phyloP scores from a whole-genome alignment of 345 rosid species.

The Salix suchowensis region DNA sequence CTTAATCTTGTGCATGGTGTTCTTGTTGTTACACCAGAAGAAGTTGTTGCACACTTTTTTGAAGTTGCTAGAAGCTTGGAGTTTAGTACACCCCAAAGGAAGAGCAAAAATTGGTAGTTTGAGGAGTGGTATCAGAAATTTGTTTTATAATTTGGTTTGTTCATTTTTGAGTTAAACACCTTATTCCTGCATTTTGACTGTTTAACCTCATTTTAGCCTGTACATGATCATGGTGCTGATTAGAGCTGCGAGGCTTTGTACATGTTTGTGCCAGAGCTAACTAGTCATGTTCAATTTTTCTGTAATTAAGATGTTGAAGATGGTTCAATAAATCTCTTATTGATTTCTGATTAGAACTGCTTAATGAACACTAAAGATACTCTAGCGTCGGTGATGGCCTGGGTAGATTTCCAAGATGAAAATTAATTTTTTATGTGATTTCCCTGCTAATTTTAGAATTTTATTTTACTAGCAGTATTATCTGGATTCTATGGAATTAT shows the following conservation, averaged over 20 bases:
- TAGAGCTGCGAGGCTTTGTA: constrained; percentile 16
- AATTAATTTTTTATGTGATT: neutral
- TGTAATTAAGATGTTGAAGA: neutral
- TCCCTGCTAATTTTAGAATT: neutral
- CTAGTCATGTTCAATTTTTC: neutral
- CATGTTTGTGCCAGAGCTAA: neutral
- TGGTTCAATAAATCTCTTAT: neutral
- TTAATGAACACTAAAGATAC: neutral
- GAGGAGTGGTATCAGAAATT: constrained; percentile 23
- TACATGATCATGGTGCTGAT: constrained; percentile 9
- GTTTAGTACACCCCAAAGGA: constrained; percentile 41
- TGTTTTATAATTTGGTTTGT: constrained; percentile 2
- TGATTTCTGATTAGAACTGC: neutral
- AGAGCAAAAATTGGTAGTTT: constrained; percentile 51
- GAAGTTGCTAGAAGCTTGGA: constrained; percentile 66
- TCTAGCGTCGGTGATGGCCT: neutral
- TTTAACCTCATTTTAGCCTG: constrained; percentile 5
- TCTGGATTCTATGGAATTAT: neutral
- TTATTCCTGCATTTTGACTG: neutral
- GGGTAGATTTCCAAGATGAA: neutral
- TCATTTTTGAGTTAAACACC: neutral
- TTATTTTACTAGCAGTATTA: neutral
- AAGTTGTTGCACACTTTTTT: constrained; percentile 90
- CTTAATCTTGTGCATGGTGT: constrained; percentile 91
- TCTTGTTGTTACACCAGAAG: constrained; percentile 92